Base-by-base conservation (phyloP, 1,284 basidiomycete genomes). In the Naganishia sp. region DNA sequence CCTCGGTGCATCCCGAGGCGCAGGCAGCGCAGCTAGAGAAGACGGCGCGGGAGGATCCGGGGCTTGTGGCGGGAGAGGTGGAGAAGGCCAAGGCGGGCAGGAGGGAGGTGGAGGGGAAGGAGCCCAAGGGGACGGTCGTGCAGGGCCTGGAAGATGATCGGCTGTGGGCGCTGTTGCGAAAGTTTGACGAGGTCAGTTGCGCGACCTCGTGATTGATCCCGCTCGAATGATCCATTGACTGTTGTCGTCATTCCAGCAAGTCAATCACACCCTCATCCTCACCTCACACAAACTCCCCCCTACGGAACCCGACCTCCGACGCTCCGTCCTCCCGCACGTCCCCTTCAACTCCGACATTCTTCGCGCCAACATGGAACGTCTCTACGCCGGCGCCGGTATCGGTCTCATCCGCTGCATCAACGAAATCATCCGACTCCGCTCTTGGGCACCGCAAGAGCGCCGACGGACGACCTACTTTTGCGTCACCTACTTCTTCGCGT, bases 351-450 rank as follows among this genome's bases (percentile, higher is more conserved):
- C 77, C 1, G 80, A 81, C 58, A 72, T 75, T 21, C 73, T 82
- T 67, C 78, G 79, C 69, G 73, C 82, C 25, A 84, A 83, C 65
- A 73, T 86, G 18, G 85, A 85, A 70, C 75, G 85, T 1, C 68
- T 82, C 17, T 83, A 85, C 69, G 82, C 83, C 64, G 81, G 80
- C 3, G 76, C 84, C 42, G 81, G 83, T 9, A 76, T 84, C 18
- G 79, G 81, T 0, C 65, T 81, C 15, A 79, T 82, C 5, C 79
- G 80, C 0, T 81, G 82, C 58, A 69, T 76, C 5, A 82, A 83
- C 67, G 84, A 86, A 68, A 72, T 84, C 39, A 75, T 77, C 7
- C 76, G 84, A 9, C 69, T 86, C 6, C 80, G 83, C 41, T 82
- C 81, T 0, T 86, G 85, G 85, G 78, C 71, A n/a, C 74, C 75